Evolutionary conservation across 768 basidiomycete species (phyloP).

Genomic region (Trametes gibbosa): DNA sequence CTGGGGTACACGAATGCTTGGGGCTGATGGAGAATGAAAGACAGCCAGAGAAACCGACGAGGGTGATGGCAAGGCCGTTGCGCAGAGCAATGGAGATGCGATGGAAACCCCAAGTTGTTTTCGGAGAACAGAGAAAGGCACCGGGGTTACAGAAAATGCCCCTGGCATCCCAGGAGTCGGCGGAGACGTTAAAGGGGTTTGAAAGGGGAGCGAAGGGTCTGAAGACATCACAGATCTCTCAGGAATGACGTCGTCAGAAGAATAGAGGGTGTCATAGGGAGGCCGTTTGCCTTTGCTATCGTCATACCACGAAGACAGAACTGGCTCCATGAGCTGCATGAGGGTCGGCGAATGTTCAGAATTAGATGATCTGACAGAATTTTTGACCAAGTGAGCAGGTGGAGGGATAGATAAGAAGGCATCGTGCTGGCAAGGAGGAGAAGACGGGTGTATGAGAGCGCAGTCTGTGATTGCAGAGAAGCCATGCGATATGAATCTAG

Average conservation of each 20-base stretch:
- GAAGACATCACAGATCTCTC: background rate
- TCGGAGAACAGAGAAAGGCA: conserved; percentile 7
- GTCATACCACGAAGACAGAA: conserved; percentile 21
- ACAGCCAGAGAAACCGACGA: conserved; percentile 3
- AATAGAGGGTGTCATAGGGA: background rate
- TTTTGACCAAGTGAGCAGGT: background rate
- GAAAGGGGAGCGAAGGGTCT: conserved; percentile 8
- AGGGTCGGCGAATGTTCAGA: conserved; percentile 16
- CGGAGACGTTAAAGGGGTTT: conserved; percentile 21
- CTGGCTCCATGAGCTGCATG: conserved; percentile 26
- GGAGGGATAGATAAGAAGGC: background rate
- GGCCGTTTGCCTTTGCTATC: background rate
- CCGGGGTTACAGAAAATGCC: background rate
- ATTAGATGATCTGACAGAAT: background rate
- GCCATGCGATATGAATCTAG: background rate
- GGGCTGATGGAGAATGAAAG: conserved; percentile 7
- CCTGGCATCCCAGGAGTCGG: background rate
- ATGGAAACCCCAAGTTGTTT: conserved; percentile 9
- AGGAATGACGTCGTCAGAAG: background rate
- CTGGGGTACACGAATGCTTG: conserved; percentile 11
- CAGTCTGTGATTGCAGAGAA: conserved; percentile 21
- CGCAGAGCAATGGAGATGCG: conserved; percentile 4
- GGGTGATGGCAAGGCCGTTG: conserved; percentile 5
- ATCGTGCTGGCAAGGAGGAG: conserved; percentile 16
- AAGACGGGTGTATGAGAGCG: conserved; percentile 20